Percentiles rank a stretch among this genome's conserved stretches.
Evolutionary conservation across 768 basidiomycete genomes (phyloP).

Genomic region (Clathrus columnatus): DNA sequence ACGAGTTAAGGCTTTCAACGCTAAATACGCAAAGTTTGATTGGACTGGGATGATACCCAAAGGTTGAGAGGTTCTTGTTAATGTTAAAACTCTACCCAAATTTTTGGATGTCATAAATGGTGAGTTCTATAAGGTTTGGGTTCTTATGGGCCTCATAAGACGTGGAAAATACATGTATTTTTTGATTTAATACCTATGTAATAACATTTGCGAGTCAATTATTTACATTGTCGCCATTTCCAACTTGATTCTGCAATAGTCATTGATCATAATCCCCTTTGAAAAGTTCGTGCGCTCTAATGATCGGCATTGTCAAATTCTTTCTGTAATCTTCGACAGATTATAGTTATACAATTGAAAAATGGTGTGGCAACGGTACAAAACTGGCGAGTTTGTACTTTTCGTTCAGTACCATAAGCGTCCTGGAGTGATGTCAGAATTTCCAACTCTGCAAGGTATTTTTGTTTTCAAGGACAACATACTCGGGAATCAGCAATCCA

Average conservation of each 20-base stretch:
- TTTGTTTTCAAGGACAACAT: slow-evolving; percentile 20
- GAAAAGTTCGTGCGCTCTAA: slow-evolving; percentile 85
- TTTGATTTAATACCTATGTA: neutral
- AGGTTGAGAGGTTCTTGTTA: slow-evolving; percentile 2
- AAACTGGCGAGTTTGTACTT: slow-evolving; percentile 90
- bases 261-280: slow-evolving; percentile 90
- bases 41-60: slow-evolving; percentile 70
- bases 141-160: too few relatives aligned
- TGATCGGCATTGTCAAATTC: too few relatives aligned
- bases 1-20: slow-evolving; percentile 60
- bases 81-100: too few relatives aligned
- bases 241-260: slow-evolving; percentile 92
- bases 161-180: neutral
- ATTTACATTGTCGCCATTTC: slow-evolving; percentile 69
- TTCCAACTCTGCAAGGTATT: neutral
- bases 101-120: too few relatives aligned
- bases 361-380: slow-evolving; percentile 99
- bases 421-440: slow-evolving; percentile 39
- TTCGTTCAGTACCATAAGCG: slow-evolving; percentile 64
- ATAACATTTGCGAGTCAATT: neutral
- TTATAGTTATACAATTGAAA: slow-evolving; percentile 71
- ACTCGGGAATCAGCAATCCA: slow-evolving; percentile 98
- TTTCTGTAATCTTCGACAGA: too few relatives aligned
- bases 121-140: too few relatives aligned
- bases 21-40: slow-evolving; percentile 68